phyloP scores from a whole-genome alignment of 805 yeast genomes.

The Saccharomycopsis sp. region DNA sequence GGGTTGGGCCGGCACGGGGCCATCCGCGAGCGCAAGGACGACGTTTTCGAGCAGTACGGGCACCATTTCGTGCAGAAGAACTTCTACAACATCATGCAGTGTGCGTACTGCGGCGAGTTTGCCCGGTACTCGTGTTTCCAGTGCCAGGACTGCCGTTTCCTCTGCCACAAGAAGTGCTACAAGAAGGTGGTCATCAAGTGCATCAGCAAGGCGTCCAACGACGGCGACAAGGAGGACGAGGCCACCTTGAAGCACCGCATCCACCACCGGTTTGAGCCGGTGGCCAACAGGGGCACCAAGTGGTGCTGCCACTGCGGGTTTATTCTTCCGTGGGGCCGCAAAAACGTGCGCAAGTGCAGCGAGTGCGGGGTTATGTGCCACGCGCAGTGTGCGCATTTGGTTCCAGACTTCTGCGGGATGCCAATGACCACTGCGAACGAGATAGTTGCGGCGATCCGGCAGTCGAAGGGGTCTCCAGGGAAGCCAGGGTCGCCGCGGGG shows the following conservation, averaged over 20 bases:
- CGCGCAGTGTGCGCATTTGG: conserved; percentile 83
- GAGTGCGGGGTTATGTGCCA: conserved; percentile 96
- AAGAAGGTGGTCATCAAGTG: conserved; percentile 78
- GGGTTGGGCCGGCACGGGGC: conserved; percentile 96
- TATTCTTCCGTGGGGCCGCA: conserved; percentile 89
- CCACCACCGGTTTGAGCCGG: conserved; percentile 94
- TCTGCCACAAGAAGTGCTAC: conserved; percentile 77
- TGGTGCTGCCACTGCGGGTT: conserved; percentile 99
- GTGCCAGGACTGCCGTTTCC: conserved; percentile 76
- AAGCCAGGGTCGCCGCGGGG: neutral
- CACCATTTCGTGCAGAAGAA: conserved; percentile 95
- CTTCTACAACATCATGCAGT: conserved; percentile 92
- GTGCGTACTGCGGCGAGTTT: conserved; percentile 96
- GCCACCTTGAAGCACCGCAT: conserved; percentile 88
- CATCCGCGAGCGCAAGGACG: conserved; percentile 82
- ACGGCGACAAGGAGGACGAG: conserved; percentile 56
- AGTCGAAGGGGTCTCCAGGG: conserved; percentile 38
- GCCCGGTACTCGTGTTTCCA: conserved; percentile 80
- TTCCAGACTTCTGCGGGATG: conserved; percentile 99
- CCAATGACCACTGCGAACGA: conserved; percentile 94
- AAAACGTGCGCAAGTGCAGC: conserved; percentile 84
- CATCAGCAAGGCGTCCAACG: conserved; percentile 68
- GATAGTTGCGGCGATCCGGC: conserved; percentile 75
- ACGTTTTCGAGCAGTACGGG: conserved; percentile 90
- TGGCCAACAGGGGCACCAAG: conserved; percentile 87